Evolutionary conservation across 1,139 yeast species (phyloP).

Genomic region (Nakaseomyces sp.): DNA sequence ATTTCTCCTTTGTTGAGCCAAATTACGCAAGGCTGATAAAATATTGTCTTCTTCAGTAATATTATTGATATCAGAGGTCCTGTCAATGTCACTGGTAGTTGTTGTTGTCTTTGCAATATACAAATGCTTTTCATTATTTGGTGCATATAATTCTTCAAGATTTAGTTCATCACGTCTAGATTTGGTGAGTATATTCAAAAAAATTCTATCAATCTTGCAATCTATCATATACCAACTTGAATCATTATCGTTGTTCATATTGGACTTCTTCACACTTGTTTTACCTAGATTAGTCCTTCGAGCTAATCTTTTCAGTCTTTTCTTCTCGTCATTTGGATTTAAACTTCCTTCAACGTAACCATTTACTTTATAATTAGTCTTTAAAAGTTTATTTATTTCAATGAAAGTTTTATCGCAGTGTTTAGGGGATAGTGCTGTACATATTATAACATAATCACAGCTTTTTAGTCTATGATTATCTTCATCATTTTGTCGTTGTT

Average conservation of each 20-base stretch:
- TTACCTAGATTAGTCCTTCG: constrained; percentile 45
- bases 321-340: constrained; percentile 49
- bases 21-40: constrained; percentile 23
- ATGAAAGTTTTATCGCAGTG: constrained; percentile 68
- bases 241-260: constrained; percentile 34
- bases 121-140: constrained; percentile 36
- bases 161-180: constrained; percentile 59
- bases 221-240: constrained; percentile 73
- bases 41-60: constrained; percentile 19
- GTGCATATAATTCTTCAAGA: constrained; percentile 61
- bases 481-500: constrained; percentile 39
- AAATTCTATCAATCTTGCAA: constrained; percentile 51
- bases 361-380: constrained; percentile 34
- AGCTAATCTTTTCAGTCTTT: constrained; percentile 52
- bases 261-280: constrained; percentile 17
- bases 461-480: constrained; percentile 34
- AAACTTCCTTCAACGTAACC: constrained; percentile 67
- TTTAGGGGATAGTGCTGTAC: constrained; percentile 70
- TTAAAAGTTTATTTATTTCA: constrained; percentile 44
- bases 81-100: background rate
- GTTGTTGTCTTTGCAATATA: constrained; percentile 14
- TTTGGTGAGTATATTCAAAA: constrained; percentile 63
- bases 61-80: background rate
- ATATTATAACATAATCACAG: constrained; percentile 48
- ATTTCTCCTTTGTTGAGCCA: constrained; percentile 25